Base-by-base conservation (phyloP, 257 asterid genomes). In the Capsicum rhomboideum region DNA sequence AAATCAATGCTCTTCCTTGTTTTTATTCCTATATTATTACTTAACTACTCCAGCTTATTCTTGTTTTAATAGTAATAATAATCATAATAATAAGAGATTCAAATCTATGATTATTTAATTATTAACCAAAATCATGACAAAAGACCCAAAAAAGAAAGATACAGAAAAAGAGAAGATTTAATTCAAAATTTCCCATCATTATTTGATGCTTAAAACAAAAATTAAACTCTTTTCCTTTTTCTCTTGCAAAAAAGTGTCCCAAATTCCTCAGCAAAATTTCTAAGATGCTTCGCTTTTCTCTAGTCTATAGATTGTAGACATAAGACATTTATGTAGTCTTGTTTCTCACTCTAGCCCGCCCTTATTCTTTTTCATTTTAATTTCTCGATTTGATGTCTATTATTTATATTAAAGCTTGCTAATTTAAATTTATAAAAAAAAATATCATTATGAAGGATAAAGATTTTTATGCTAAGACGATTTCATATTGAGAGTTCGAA, bases 271-370 rank as follows among this genome's bases (percentile, higher is more conserved):
- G 11, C 82, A 50, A 77, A 75, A 4, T 77, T 50, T 77, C 46
- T 46, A 50, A 77, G 82, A 77, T 77, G 50, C 81, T 37, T 40
- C 12, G 18, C 8, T n/a, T 40, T 71, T 75, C 26, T 29, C 63
- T 4, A 20, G 29, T 42, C 12, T 46, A 46, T 9, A 46, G n/a
- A 46, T 34, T 34, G 40, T 34, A 34, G 40, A 34, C 40, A 34
- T 34, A 34, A 34, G 40, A 34, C 40, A 34, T 34, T 34, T 34
- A 34, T 34, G 40, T 34, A 34, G 40, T 34, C 40, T 4, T 68
- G 52, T 74, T 77, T 77, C 63, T 77, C 63, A 50, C 82, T 77
- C 82, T 77, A 77, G 82, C 82, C 82, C 46, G 1, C 46, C 77
- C 40, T 34, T 34, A 34, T 34, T 34, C 4, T 34, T 34, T 2